Base-by-base conservation (phyloP, 2,329 filamentous ascomycete genomes). In the Hypocrella siamensis region DNA sequence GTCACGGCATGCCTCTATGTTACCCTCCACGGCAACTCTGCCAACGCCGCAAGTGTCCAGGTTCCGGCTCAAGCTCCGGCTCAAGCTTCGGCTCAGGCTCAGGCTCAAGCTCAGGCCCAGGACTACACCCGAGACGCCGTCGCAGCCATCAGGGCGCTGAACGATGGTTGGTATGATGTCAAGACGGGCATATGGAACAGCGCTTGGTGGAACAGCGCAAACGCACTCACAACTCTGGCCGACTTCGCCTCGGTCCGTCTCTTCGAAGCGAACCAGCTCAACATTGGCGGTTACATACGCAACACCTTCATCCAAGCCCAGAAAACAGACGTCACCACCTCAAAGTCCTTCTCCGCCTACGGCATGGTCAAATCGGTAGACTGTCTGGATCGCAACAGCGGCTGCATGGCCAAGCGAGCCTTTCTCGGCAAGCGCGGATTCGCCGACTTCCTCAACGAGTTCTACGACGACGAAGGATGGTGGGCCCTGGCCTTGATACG, bases 171-270 rank as follows among this genome's bases (percentile, higher is more conserved):
- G 66, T 81, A 81, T 48, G 65, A 76, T 44, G 35, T 51, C 3
- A 44, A 46, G 5, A 71, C 62, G 2, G 78, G 79, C 4, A 56
- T 79, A 10, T 83, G 74, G 73, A 53, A 70, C 33, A 65, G 65
- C 0, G 63, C 66, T 6, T 84, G 79, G 79, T 84, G 79, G 79
- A 80, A 82, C 45, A 66, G 67, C 32, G 79, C 69, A 28, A 83
- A 81, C 45, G 63, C 64, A 35, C 55, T 83, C 36, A 79, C 74
- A 0, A 64, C 63, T 3, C 51, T 82, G 14, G 67, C 63, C 31
- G 70, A 81, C 45, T 67, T 65, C 45, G 52, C 58, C 4, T 33
- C 37, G 9, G 38, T 60, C 7, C 49, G 54, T 26, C 41, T 46
- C 1, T 36, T 42, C 6, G 46, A 49, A 18, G 54, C 54, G 22